phyloP scores from a whole-genome alignment of 495 filamentous ascomycete genomes.

The Penicillium pulvis region DNA sequence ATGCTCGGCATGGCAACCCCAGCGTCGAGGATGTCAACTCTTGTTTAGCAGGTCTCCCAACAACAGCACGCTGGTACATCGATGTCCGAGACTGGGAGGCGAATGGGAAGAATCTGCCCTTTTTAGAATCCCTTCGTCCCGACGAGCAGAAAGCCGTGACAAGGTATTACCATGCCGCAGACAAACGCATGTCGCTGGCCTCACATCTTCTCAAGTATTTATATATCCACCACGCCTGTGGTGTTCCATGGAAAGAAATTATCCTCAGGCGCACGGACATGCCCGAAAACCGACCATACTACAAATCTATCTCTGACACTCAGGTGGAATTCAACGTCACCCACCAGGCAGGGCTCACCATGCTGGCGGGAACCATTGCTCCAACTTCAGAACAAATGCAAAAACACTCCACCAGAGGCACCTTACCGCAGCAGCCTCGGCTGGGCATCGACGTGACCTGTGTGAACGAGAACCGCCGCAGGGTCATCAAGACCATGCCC shows the following conservation, averaged over 20 bases:
- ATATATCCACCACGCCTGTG: constrained; percentile 63
- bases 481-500: constrained; percentile 39
- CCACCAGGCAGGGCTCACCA: constrained; percentile 81
- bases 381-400: constrained; percentile 20
- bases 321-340: constrained; percentile 81
- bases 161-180: constrained; percentile 41
- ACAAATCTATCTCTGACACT: constrained; percentile 37
- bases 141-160: constrained; percentile 38
- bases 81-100: constrained; percentile 41
- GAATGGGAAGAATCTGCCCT: constrained; percentile 35
- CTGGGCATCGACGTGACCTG: constrained; percentile 76
- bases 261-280: constrained; percentile 59
- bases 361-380: constrained; percentile 52
- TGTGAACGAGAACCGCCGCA: constrained; percentile 65
- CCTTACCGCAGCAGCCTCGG: constrained; percentile 22
- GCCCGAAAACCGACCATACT: constrained; percentile 66
- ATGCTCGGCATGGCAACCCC: constrained; percentile 7
- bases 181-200: constrained; percentile 58
- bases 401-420: constrained; percentile 5
- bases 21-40: constrained; percentile 7
- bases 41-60: constrained; percentile 16
- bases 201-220: constrained; percentile 80
- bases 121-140: constrained; percentile 37
- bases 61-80: constrained; percentile 45
- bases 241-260: constrained; percentile 66